Base-by-base conservation (phyloP, 192 early-diverging fungal species). In the Radiomyces spectabilis region DNA sequence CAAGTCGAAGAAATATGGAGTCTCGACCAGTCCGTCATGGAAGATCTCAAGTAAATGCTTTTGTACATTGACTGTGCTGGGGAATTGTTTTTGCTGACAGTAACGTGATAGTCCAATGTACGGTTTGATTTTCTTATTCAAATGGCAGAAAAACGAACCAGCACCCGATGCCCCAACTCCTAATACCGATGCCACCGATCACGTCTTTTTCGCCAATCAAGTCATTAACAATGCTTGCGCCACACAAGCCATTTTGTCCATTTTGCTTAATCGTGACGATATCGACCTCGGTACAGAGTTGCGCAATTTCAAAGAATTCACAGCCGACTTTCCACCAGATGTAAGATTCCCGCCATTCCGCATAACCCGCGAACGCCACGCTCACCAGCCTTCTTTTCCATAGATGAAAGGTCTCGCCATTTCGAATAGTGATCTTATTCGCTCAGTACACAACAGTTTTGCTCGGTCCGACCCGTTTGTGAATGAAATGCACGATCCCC, bases 221-320 rank as follows among this genome's bases (percentile, higher is more conserved):
- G 78, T 91, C 1, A 86, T 91, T 41, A 74, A 82, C 18, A 92
- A 92, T 69, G 89, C 89, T 0, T 92, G 89, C 47, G 89, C 89
- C 26, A 92, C 89, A 1, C 89, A 92, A 56, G 89, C 89, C 3
- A 90, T 92, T 50, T 60, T 92, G 13, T 83, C 84, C 1, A 77
- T 92, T 25, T 57, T 92, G 42, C 58, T 92, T 19, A 89, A 92
- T 59, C 64, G 69, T 16, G 66, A 72, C 34, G 67, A 69, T 22
- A 69, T 92, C 21, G 83, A 90, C n/a, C 67, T 92, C 38, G 88
- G 88, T 10, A 72, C 76, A 27, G 81, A 81, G 16, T 63, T 92
- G 33, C 50, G 18, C 2, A 76, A 84, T 33, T 88, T 90, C 43
- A 83, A 82, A 38, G 67, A 79, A 18, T 88, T 88, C 54, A 84